Percentiles rank a stretch among this genome's conserved stretches.
These are phyloP conservation scores for Corymbia citriodora DNA, from an alignment of 441 rosid genomes.

Conservation along the genomic window DNA sequence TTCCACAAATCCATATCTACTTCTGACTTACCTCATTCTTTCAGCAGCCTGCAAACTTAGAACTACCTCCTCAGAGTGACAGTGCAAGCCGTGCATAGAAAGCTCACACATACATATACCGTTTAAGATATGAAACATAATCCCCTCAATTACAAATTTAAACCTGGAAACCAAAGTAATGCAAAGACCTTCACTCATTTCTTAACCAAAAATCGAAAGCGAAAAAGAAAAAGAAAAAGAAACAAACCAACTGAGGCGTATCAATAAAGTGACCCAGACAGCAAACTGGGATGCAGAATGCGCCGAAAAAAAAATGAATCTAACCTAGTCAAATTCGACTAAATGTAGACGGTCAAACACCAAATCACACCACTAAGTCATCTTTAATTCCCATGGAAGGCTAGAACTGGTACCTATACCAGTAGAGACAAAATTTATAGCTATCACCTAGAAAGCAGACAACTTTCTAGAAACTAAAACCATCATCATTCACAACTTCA, in stretches of 20 bases:
- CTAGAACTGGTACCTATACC: neutral
- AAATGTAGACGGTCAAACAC: neutral
- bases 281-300: neutral
- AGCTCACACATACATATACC: neutral
- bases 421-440: neutral
- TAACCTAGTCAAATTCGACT: neutral
- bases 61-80: neutral
- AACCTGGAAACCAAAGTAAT: neutral
- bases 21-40: neutral
- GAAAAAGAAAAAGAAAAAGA: neutral
- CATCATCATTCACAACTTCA: neutral
- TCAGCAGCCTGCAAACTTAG: neutral
- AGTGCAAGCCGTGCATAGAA: neutral
- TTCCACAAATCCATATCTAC: neutral
- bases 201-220: neutral
- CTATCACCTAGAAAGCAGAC: neutral
- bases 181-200: neutral
- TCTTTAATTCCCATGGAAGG: neutral
- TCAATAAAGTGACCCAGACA: neutral
- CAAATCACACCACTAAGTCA: neutral
- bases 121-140: neutral
- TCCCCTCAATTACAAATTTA: neutral
- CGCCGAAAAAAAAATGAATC: neutral
- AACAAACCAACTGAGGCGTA: neutral
- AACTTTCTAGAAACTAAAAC: neutral